These are phyloP conservation scores for Albophoma yamanashiensis DNA, from an alignment of 2,329 filamentous ascomycete species.

Conservation along the genomic window DNA sequence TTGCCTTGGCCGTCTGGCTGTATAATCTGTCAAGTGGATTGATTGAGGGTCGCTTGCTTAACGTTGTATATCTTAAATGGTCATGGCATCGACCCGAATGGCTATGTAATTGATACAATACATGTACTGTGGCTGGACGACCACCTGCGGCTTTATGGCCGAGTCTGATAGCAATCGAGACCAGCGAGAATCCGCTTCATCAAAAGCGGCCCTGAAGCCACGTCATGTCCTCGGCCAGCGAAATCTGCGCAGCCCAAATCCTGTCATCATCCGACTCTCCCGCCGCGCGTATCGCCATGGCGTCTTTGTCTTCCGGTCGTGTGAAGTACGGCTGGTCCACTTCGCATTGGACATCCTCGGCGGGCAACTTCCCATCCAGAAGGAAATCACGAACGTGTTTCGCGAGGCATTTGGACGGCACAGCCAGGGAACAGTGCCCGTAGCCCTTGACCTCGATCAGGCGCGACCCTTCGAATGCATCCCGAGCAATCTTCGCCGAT, in stretches of 20 bases:
- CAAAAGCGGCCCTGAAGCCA: not conserved
- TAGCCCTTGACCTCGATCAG: constrained; percentile 31
- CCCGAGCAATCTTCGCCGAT: constrained; percentile 24
- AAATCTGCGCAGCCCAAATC: constrained; percentile 4
- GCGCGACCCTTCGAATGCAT: constrained; percentile 23
- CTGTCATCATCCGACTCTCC: constrained; percentile 3
- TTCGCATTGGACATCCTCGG: constrained; percentile 22
- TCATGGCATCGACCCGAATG: too few species aligned
- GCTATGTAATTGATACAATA: too few species aligned
- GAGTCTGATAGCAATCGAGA: not conserved
- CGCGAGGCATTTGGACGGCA: constrained; percentile 24
- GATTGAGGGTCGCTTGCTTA: too few species aligned
- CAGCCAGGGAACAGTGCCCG: constrained; percentile 28
- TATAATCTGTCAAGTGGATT: not conserved
- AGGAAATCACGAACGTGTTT: constrained; percentile 25
- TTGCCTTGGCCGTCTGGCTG: not conserved
- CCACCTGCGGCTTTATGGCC: not conserved
- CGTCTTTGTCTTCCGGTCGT: constrained; percentile 11
- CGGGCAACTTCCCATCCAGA: constrained; percentile 25
- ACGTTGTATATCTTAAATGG: too few species aligned
- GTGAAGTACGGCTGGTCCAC: constrained; percentile 27
- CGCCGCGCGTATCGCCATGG: not conserved
- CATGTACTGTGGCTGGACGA: not conserved
- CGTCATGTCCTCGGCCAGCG: not conserved
- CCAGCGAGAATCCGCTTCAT: not conserved